A percentile compares a stretch with the other conserved stretches of the same genome.
Conservation (phyloP, 805 yeast genomes). For the Debaryomyces prosopidis region DNA sequence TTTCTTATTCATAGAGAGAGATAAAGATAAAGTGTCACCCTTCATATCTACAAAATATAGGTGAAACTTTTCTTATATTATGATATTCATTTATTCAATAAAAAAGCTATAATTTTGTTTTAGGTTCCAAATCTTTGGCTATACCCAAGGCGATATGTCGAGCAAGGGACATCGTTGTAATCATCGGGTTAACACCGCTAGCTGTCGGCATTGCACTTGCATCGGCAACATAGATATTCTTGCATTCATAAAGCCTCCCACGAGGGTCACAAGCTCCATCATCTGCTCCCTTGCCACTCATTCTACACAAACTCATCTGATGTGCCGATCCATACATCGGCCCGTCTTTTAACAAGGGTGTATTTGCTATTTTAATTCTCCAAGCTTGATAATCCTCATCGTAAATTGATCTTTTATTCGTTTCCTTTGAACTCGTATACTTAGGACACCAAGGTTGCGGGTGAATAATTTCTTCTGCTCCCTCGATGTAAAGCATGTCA, state of each 20-base stretch:
- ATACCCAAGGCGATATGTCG: constrained; percentile 41
- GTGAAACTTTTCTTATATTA: no score
- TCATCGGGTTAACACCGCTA: constrained; percentile 57
- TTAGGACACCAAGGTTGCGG: constrained; percentile 34
- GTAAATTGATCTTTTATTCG: constrained; percentile 35
- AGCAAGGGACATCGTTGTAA: constrained; percentile 47
- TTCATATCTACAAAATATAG: no score
- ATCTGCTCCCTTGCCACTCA: constrained; percentile 45
- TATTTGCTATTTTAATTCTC: constrained; percentile 27
- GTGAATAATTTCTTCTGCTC: constrained; percentile 44
- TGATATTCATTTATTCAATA: no score
- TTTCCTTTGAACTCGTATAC: constrained; percentile 37
- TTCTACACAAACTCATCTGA: constrained; percentile 54
- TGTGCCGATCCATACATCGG: constrained; percentile 48
- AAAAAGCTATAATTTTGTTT: constrained; percentile 23
- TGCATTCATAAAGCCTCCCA: constrained; percentile 51
- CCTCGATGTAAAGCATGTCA: constrained; percentile 48
- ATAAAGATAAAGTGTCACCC: no score
- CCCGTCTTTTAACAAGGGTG: constrained; percentile 28
- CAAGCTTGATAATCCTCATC: constrained; percentile 46
- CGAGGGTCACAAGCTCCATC: constrained; percentile 44
- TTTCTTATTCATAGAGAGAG: no score
- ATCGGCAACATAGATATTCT: constrained; percentile 50
- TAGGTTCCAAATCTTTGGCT: constrained; percentile 29
- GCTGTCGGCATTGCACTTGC: constrained; percentile 53